Conservation (phyloP, 2,329 filamentous ascomycete species). For the Aspergillus ochraceoroseus region DNA sequence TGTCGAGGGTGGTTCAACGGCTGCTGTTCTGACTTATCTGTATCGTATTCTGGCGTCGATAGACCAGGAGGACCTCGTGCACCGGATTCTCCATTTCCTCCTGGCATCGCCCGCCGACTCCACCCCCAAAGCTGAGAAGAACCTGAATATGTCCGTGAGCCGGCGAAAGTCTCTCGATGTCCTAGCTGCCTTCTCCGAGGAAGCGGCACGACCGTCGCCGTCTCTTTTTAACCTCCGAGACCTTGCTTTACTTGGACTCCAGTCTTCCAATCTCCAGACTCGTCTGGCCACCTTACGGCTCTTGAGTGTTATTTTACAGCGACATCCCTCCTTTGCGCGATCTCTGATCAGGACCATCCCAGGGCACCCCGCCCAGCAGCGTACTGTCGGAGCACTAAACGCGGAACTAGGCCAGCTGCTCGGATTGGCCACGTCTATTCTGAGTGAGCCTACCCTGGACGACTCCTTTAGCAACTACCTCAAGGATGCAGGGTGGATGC, state of each 20-base stretch:
- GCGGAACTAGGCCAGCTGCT: constrained; percentile 39
- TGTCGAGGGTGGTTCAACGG: constrained; percentile 91
- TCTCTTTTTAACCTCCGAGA: constrained; percentile 91
- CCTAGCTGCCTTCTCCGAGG: constrained; percentile 70
- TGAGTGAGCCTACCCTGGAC: constrained; percentile 38
- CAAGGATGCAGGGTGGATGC: constrained; percentile 51
- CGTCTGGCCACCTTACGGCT: constrained; percentile 84
- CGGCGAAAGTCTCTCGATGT: constrained; percentile 87
- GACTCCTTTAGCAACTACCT: constrained; percentile 44
- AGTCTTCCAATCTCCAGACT: constrained; percentile 80
- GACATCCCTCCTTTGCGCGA: constrained; percentile 80
- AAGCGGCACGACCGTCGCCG: constrained; percentile 71
- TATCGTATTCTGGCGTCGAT: constrained; percentile 84
- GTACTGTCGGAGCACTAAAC: constrained; percentile 40
- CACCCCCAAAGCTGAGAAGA: constrained; percentile 52
- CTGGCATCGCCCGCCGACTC: constrained; percentile 62
- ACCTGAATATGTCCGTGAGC: constrained; percentile 55
- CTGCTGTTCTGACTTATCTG: constrained; percentile 90
- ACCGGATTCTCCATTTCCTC: constrained; percentile 88
- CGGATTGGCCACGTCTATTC: constrained; percentile 35
- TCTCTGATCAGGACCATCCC: constrained; percentile 58
- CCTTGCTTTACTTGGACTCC: constrained; percentile 76
- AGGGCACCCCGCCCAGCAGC: constrained; percentile 27
- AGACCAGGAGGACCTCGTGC: constrained; percentile 89
- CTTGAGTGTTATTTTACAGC: constrained; percentile 75